Base-by-base conservation (phyloP, 306 rosid species). In the Prinsepia uniflora region DNA sequence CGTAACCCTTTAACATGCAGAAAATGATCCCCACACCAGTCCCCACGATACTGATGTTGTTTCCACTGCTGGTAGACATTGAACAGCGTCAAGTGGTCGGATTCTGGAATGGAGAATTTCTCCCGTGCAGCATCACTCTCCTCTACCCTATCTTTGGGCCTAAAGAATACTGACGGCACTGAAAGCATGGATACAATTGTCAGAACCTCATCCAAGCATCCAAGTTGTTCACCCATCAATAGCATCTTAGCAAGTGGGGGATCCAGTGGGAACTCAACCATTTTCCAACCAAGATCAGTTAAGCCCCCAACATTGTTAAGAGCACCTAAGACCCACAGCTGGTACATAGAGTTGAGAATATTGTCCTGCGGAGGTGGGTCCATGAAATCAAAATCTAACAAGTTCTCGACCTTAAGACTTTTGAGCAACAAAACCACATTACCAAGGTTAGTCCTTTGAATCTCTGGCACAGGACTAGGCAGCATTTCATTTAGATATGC, bases 241-340 rank as follows among this genome's bases (percentile, higher is more conserved):
- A 94, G 92, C 98, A 94, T 94, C 83, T 94, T 94, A 40, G 98
- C 98, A 52, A 94, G 97, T 6, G 98, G 97, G 70, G 98, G 98
- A 71, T 94, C 98, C 79, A 94, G 72, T 0, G 98, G 98, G 72
- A 94, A 94, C 84, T 94, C 98, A 66, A 94, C 98, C 98, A 94
- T 94, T 80, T 94, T 94, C 98, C 98, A 94, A 57, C 98, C 98
- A 22, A 90, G 92, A 10, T 84, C 92, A 49, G 98, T 94, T 77
- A 94, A 82, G 58, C 85, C 82, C 70, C 98, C 98, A 1, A 94
- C 98, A 71, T 94, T 94, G 81, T 87, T 89, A 61, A 94, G 96
- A 75, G 98, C 98, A 39, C 97, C 98, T 78, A 94, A 83, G 44
- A 94, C 98, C 98, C 98, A 94, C 81, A 94, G 78, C 75, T 94